Conservation (phyloP, 768 basidiomycete genomes). For the Chalciporus sphaerocephalus region DNA sequence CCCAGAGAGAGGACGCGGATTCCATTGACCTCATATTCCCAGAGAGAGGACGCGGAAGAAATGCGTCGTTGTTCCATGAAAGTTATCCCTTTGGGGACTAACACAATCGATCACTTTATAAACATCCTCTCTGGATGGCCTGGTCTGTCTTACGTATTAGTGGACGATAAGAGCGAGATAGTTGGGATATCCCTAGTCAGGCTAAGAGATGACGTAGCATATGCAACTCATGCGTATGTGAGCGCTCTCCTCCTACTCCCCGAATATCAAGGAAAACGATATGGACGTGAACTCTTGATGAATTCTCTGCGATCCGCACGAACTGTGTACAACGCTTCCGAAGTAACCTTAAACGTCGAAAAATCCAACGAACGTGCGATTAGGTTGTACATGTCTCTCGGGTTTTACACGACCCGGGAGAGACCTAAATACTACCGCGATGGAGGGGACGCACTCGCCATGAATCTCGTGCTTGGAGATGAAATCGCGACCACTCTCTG, state of each 20-base stretch:
- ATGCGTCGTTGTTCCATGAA: slow-evolving; percentile 1
- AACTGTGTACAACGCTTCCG: not conserved
- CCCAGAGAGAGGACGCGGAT: not conserved
- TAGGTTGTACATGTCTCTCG: slow-evolving; percentile 5
- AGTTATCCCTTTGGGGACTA: not conserved
- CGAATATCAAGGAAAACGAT: slow-evolving; percentile 4
- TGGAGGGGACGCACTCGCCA: slow-evolving; percentile 2
- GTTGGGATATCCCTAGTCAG: slow-evolving; percentile 9
- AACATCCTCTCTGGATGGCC: slow-evolving; percentile 2
- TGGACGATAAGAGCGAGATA: not conserved
- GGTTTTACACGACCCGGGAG: slow-evolving; percentile 1
- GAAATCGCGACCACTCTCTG: not conserved
- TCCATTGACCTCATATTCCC: not conserved
- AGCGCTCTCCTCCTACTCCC: slow-evolving; percentile 5
- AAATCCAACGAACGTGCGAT: slow-evolving; percentile 12
- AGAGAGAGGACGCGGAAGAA: slow-evolving; percentile 2
- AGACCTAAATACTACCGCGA: slow-evolving; percentile 1
- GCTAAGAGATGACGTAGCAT: slow-evolving; percentile 5
- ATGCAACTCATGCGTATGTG: slow-evolving; percentile 7
- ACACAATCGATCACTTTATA: not conserved
- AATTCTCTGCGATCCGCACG: slow-evolving; percentile 3
- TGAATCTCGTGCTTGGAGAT: not conserved
- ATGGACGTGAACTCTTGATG: slow-evolving; percentile 4
- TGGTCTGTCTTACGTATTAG: slow-evolving; percentile 2
- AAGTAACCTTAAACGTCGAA: slow-evolving; percentile 6